These are phyloP conservation scores for Suhomyces sp. DNA, from an alignment of 805 yeast species.

Conservation along the genomic window DNA sequence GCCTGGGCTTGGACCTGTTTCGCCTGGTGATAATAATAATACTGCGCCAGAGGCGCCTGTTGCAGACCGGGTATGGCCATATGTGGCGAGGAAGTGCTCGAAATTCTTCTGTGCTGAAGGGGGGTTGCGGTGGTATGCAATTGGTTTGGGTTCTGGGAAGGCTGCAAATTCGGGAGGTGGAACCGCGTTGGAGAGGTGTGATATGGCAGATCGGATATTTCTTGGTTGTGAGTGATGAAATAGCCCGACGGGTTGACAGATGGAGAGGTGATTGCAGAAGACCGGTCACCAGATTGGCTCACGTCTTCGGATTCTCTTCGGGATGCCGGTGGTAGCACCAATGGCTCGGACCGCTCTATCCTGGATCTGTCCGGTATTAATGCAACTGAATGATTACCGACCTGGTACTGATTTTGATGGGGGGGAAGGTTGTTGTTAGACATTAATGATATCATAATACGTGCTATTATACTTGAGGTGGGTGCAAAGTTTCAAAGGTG, in stretches of 20 bases:
- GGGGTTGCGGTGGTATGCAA: not conserved
- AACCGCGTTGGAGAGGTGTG: not conserved
- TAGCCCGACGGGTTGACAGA: not conserved
- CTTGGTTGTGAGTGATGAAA: not conserved
- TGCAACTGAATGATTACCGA: not conserved
- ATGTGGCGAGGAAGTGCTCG: constrained; percentile 1
- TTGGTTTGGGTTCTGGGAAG: not conserved
- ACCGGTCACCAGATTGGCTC: not conserved
- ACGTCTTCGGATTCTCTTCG: not conserved
- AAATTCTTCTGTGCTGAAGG: not conserved
- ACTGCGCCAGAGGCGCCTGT: not conserved
- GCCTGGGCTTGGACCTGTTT: not conserved
- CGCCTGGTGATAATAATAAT: constrained; percentile 1
- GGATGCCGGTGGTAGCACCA: not conserved
- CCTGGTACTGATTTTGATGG: not conserved
- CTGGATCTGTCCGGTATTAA: not conserved
- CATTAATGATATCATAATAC: constrained; percentile 6
- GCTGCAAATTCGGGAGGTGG: not conserved
- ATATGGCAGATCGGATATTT: not conserved
- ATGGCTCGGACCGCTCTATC: not conserved
- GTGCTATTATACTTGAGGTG: not conserved
- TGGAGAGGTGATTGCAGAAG: not conserved
- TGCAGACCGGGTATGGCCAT: not conserved
- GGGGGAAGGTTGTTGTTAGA: constrained; percentile 2
- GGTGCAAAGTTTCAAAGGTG: not conserved